Evolutionary conservation across 2,329 filamentous ascomycete species (phyloP).

Genomic region (Monosporascus cannonballus): DNA sequence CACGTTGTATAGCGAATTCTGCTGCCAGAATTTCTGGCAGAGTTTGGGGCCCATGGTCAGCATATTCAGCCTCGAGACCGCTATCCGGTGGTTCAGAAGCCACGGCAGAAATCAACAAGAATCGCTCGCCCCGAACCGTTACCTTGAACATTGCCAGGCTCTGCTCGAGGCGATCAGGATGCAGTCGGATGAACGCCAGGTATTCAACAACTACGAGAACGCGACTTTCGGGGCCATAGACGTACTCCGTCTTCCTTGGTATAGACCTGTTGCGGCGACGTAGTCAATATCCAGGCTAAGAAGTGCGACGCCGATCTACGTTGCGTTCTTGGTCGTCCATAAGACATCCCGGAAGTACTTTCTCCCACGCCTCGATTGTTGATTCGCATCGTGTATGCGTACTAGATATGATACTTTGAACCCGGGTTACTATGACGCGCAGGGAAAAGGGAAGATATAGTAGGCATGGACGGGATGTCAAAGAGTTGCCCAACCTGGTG

Average conservation of each 20-base stretch:
- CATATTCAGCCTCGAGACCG: slow-evolving; percentile 10
- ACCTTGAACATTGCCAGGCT: neutral
- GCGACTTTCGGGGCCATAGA: neutral
- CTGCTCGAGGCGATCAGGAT: neutral
- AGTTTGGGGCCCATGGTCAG: slow-evolving; percentile 11
- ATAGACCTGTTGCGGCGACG: neutral
- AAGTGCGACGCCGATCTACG: no score
- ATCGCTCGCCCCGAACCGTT: neutral
- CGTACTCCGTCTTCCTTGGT: neutral
- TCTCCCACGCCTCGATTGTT: no score
- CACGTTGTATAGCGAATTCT: slow-evolving; percentile 5
- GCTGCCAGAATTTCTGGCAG: slow-evolving; percentile 11
- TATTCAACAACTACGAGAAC: neutral
- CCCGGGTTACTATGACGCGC: no score
- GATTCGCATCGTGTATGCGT: no score
- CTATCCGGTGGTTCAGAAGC: slow-evolving; percentile 13
- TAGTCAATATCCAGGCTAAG: neutral
- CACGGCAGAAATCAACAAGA: slow-evolving; percentile 1
- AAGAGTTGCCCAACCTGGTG: no score
- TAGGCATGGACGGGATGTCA: no score
- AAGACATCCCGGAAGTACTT: no score
- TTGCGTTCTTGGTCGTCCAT: no score
- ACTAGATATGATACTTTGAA: no score
- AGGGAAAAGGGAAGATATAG: no score
- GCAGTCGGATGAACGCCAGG: neutral